Evolutionary conservation across 495 filamentous ascomycete genomes (phyloP), one percentile per base, ranked within the genome.

Genomic region (Tuber aestivum): DNA sequence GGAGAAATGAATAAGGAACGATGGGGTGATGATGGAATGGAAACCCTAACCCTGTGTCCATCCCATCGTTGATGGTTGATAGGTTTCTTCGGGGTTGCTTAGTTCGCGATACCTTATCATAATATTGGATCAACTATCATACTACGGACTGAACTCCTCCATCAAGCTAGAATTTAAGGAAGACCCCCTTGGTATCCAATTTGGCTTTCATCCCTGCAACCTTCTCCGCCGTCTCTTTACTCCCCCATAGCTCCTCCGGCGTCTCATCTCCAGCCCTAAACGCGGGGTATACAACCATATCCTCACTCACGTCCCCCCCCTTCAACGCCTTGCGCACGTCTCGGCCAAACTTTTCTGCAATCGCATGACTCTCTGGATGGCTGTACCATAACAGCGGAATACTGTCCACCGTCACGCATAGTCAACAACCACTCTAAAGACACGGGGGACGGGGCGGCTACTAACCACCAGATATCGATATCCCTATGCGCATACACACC

Each of bases 401-500:
- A 65, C 56, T 65, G 3, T 61, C 56, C 27, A 65, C 27, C 27
- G 27, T 65, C 56, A 61, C 16, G 35, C 27, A 10, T 61, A 35
- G 27, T 65, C 56, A 65, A 12, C 27, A 65, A 12, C n/a, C 56
- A 32, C 56, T 65, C 56, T 1, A 65, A 35, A 35, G 12, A 8
- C 12, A 35, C 7, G 56, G 35, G 20, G 14, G 56, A 35, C 56
- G 35, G 7, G 12, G 12, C 14, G 18, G 27, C 16, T 65, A 65
- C 56, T 65, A 65, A 65, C 56, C 56, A 65, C 56, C 56, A 65
- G 56, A 65, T 65, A 65, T 65, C 56, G 5, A 65, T 65, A 65
- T 65, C 56, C 27, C 12, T 65, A 65, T 65, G 56, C 27, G 56
- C 27, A 65, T 65, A 65, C 56, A 65, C 56, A 18, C 56, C 56